Conservation (phyloP, 306 rosid species). For the Styphnolobium japonicum region DNA sequence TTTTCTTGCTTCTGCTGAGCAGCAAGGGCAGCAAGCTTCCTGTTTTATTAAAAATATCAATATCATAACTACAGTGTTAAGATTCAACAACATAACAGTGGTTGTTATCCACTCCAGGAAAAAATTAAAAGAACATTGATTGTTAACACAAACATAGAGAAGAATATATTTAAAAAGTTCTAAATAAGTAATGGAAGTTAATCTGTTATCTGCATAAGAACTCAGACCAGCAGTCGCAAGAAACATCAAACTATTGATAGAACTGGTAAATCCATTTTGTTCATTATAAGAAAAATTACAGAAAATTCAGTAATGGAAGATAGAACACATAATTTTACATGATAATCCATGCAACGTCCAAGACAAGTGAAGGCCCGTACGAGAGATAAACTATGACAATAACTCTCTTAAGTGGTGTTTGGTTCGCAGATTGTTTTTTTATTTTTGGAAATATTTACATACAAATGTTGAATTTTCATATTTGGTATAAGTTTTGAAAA, state of each 20-base stretch:
- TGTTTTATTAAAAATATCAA: conserved; percentile 29
- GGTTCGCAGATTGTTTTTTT: too few species aligned
- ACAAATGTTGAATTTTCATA: too few species aligned
- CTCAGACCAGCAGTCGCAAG: conserved; percentile 2
- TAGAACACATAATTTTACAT: neutral
- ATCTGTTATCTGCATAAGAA: conserved; percentile 12
- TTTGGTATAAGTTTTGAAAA: too few species aligned
- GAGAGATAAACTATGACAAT: neutral
- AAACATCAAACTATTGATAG: neutral
- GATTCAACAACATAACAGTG: neutral
- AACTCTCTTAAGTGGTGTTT: too few species aligned
- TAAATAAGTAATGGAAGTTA: neutral
- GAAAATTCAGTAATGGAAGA: neutral
- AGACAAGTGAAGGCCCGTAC: neutral
- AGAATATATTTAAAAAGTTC: neutral
- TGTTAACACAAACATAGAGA: neutral
- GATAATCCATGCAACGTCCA: conserved; percentile 1
- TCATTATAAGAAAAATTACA: neutral
- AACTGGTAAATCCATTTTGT: neutral
- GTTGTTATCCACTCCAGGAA: neutral
- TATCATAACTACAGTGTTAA: conserved; percentile 1
- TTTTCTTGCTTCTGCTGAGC: conserved; percentile 86
- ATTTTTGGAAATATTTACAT: too few species aligned
- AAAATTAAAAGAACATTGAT: too few species aligned
- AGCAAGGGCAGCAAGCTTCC: conserved; percentile 79